phyloP scores from a whole-genome alignment of 768 basidiomycete genomes.

The Nevesoporus exiguus region DNA sequence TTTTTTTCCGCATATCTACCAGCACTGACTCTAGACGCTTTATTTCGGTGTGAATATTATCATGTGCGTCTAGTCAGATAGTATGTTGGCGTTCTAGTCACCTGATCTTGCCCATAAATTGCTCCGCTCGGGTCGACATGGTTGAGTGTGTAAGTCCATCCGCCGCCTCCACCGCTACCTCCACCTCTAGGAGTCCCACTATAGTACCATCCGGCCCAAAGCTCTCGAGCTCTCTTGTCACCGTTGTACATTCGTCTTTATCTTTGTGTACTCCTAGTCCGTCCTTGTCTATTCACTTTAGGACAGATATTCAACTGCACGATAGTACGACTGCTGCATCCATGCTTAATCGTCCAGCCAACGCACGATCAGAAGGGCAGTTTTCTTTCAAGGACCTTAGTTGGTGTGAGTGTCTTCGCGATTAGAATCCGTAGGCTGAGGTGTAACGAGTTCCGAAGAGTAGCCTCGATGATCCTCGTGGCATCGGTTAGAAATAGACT shows the following conservation, averaged over 20 bases:
- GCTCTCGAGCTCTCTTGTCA: background rate
- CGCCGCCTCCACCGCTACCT: conserved; percentile 13
- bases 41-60: conserved; percentile 5
- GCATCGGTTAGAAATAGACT: conserved; percentile 48
- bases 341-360: background rate
- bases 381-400: background rate
- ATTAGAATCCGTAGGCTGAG: conserved; percentile 3
- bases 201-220: background rate
- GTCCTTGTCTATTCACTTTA: background rate
- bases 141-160: background rate
- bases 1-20: conserved; percentile 17
- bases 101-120: background rate
- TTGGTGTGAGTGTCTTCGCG: conserved; percentile 3
- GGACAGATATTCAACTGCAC: background rate
- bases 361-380: background rate
- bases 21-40: conserved; percentile 20
- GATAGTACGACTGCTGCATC: background rate
- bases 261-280: too few relatives aligned
- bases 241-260: background rate
- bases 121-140: background rate
- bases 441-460: background rate
- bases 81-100: background rate
- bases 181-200: background rate
- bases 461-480: conserved; percentile 26
- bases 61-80: background rate